phyloP scores from a whole-genome alignment of 2,329 filamentous ascomycete genomes.

The Botryotinia calthae region DNA sequence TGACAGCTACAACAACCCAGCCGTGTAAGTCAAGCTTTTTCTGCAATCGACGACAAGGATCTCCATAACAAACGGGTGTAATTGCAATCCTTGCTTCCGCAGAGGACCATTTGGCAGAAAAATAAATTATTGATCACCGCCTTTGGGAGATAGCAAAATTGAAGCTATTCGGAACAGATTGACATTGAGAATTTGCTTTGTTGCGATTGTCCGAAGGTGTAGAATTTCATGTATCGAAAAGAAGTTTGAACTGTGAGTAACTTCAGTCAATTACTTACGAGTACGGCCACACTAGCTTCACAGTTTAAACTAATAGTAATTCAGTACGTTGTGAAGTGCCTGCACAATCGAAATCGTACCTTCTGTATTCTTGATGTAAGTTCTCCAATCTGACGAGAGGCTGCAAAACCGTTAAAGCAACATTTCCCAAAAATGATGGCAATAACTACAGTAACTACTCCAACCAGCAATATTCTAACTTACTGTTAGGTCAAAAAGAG shows the following conservation, averaged over 20 bases:
- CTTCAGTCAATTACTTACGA: not conserved
- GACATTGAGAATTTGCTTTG: not conserved
- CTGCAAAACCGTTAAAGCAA: not conserved
- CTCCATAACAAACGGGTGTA: slow-evolving; percentile 14
- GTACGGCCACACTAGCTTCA: not conserved
- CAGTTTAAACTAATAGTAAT: not conserved
- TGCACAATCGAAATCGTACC: not conserved
- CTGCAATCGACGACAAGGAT: slow-evolving; percentile 18
- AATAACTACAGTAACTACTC: not conserved
- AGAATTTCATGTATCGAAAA: not conserved
- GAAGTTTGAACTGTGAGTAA: not conserved
- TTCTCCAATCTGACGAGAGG: not conserved
- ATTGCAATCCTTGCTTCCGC: slow-evolving; percentile 19
- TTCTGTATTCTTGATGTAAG: not conserved
- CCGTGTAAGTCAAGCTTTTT: slow-evolving; percentile 17
- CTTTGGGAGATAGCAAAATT: not conserved
- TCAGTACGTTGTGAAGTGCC: not conserved
- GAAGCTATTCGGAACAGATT: slow-evolving; percentile 13
- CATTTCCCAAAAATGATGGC: not conserved
- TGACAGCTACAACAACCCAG: slow-evolving; percentile 13
- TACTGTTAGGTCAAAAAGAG: not conserved
- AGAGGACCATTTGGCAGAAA: not conserved
- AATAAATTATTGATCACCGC: not conserved
- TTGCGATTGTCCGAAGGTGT: not conserved
- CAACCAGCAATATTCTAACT: not conserved